Conservation (phyloP, 495 filamentous ascomycete species). For the Daldinia caldariorum region DNA sequence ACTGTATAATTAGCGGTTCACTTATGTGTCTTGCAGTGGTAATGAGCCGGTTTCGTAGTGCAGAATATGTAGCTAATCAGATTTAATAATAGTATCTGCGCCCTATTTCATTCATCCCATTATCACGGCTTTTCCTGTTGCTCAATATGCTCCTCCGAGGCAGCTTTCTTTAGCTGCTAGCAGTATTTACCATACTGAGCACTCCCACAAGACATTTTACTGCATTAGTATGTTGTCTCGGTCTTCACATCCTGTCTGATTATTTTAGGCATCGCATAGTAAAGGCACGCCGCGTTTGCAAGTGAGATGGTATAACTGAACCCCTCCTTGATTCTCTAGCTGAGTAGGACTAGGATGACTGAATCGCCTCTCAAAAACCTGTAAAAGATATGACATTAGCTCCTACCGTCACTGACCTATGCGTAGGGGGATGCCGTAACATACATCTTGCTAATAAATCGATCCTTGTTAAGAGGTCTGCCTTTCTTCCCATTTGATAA, state of each 20-base stretch:
- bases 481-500: constrained; percentile 80
- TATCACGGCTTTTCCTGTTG: constrained; percentile 14
- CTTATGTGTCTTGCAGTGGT: constrained; percentile 19
- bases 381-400: constrained; percentile 25
- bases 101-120: constrained; percentile 21
- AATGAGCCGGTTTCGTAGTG: constrained; percentile 2
- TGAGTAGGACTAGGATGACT: constrained; percentile 91
- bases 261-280: constrained; percentile 9
- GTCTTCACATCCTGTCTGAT: constrained; percentile 12
- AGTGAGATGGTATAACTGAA: neutral
- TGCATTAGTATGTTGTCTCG: constrained; percentile 22
- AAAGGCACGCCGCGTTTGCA: constrained; percentile 12
- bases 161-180: constrained; percentile 14
- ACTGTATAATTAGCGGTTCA: constrained; percentile 37
- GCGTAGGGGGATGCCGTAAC: constrained; percentile 43
- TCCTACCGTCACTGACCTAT: neutral
- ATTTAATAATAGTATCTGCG: constrained; percentile 31
- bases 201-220: constrained; percentile 8
- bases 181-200: constrained; percentile 15
- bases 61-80: constrained; percentile 23
- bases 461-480: constrained; percentile 93
- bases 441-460: constrained; percentile 98
- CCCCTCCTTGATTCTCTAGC: constrained; percentile 56
- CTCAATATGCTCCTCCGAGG: constrained; percentile 16
- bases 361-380: constrained; percentile 96